phyloP scores from a whole-genome alignment of 768 basidiomycete species.

The Thelephora ganbajun region DNA sequence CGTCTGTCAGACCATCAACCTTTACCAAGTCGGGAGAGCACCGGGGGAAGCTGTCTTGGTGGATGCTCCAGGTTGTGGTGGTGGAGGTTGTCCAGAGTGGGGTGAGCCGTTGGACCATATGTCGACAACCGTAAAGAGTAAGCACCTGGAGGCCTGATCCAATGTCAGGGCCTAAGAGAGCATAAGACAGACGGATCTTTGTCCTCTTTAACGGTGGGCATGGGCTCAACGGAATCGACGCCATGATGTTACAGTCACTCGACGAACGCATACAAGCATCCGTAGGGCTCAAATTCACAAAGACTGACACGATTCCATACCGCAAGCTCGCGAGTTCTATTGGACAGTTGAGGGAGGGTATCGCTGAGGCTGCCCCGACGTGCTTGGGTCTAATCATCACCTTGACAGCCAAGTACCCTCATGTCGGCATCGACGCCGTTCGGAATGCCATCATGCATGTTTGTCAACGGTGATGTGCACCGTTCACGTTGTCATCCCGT shows the following conservation, averaged over 20 bases:
- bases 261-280: constrained; percentile 20
- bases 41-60: constrained; percentile 50
- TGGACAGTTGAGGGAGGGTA: constrained; percentile 26
- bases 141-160: constrained; percentile 12
- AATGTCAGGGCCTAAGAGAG: background rate
- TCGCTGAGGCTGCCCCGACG: too few relatives aligned
- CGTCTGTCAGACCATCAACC: constrained; percentile 35
- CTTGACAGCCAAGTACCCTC: too few relatives aligned
- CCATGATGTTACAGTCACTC: constrained; percentile 46
- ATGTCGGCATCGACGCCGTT: too few relatives aligned
- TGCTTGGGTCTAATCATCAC: too few relatives aligned
- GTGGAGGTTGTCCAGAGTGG: constrained; percentile 64
- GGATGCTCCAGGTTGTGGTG: constrained; percentile 73
- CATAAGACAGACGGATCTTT: constrained; percentile 50
- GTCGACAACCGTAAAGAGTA: constrained; percentile 46
- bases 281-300: constrained; percentile 37
- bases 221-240: constrained; percentile 39
- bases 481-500: too few relatives aligned
- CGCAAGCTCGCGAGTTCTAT: constrained; percentile 21
- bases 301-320: constrained; percentile 38
- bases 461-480: too few relatives aligned
- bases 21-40: constrained; percentile 47
- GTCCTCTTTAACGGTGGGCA: constrained; percentile 60
- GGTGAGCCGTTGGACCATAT: constrained; percentile 53
- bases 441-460: too few relatives aligned